phyloP scores from a whole-genome alignment of 345 rosid genomes.

The Eucalyptus lansdowneana region DNA sequence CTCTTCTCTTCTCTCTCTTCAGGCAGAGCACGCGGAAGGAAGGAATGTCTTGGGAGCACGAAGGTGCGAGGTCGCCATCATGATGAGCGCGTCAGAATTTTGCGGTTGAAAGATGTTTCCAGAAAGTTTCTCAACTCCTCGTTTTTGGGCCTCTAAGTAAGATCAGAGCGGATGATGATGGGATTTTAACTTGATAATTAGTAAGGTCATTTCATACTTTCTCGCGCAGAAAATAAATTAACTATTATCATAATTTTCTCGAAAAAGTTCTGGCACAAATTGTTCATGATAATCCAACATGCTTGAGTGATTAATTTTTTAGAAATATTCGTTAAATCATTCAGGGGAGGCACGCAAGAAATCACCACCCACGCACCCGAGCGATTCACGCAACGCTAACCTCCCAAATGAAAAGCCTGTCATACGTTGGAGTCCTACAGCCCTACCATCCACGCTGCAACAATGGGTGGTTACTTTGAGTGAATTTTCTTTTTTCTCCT shows the following conservation, averaged over 20 bases:
- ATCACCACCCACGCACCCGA: too few relatives aligned
- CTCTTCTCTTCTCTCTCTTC: neutral
- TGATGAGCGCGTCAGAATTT: neutral
- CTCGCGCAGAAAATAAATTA: too few relatives aligned
- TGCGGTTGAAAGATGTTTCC: neutral
- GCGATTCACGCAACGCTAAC: too few relatives aligned
- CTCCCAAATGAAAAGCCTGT: too few relatives aligned
- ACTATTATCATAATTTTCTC: neutral
- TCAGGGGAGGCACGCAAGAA: too few relatives aligned
- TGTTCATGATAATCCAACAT: too few relatives aligned
- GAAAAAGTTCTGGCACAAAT: neutral
- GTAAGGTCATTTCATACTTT: neutral
- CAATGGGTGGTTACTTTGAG: too few relatives aligned
- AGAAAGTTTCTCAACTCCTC: neutral
- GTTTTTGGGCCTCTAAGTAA: too few relatives aligned
- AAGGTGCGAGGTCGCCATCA: conserved; percentile 29
- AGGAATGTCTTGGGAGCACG: neutral
- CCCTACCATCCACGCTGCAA: too few relatives aligned
- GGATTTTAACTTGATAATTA: neutral
- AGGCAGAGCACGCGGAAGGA: neutral
- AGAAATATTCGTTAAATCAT: too few relatives aligned
- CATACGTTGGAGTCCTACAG: too few relatives aligned
- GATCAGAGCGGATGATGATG: neutral
- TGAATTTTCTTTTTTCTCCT: neutral
- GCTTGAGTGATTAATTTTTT: too few relatives aligned